Evolutionary conservation across 176 grass and related monocot genomes (phyloP).

Genomic region (Bonia amplexicaulis): DNA sequence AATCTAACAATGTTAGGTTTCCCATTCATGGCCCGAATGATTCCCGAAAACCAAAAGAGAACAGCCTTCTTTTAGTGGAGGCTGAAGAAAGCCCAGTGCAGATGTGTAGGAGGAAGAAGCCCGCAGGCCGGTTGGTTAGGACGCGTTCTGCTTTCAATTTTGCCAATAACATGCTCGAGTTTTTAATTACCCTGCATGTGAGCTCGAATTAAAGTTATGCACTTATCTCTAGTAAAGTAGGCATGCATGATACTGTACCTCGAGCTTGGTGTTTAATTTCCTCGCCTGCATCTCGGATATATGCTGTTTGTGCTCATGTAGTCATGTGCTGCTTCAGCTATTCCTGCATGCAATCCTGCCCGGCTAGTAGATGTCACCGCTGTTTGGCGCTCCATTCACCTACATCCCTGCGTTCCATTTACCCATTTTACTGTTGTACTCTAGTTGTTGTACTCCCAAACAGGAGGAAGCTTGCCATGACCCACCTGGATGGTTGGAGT

Average conservation of each 20-base stretch:
- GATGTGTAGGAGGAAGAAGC: neutral
- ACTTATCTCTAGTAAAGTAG: neutral
- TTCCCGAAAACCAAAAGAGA: neutral
- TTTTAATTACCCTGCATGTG: neutral
- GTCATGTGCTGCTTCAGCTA: constrained; percentile 9
- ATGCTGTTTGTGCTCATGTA: neutral
- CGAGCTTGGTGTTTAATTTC: neutral
- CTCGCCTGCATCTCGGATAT: neutral
- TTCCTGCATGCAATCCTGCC: constrained; percentile 14
- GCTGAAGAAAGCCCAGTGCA: neutral
- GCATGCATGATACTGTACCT: neutral
- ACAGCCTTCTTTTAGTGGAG: neutral
- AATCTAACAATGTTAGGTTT: neutral
- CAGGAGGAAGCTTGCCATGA: neutral
- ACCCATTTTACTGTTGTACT: neutral
- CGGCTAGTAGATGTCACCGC: neutral
- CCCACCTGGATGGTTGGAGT: neutral
- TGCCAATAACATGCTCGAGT: neutral
- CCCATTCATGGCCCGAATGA: neutral
- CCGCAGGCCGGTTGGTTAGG: neutral
- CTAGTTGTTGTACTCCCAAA: neutral
- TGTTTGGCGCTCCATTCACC: constrained; percentile 15
- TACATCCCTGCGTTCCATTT: neutral
- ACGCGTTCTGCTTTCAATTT: neutral
- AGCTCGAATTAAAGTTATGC: neutral